Evolutionary conservation across 345 rosid species (phyloP).

Genomic region (Pseudoturritis turrita): DNA sequence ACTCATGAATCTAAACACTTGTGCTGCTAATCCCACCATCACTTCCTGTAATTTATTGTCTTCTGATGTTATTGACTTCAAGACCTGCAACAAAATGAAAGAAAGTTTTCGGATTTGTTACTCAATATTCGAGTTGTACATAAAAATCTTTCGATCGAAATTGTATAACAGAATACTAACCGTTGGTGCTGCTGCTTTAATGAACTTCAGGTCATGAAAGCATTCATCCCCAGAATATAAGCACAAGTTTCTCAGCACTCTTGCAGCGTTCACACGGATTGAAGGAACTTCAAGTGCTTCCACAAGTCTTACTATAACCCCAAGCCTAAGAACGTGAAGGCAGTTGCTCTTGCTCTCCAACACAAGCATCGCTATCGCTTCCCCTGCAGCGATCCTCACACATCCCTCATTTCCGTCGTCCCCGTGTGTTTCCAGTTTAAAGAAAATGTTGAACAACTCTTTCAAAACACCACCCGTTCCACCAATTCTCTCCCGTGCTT

Average conservation of each 20-base stretch:
- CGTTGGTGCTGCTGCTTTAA: slow-evolving; percentile 58
- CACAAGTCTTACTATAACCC: slow-evolving; percentile 44
- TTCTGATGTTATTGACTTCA: slow-evolving; percentile 54
- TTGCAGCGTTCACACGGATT: slow-evolving; percentile 64
- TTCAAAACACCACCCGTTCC: slow-evolving; percentile 78
- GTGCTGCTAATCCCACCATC: slow-evolving; percentile 75
- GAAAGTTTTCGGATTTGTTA: neutral
- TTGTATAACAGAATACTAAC: slow-evolving; percentile 36
- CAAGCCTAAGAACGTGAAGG: slow-evolving; percentile 54
- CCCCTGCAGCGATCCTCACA: slow-evolving; percentile 76
- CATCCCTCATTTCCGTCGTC: slow-evolving; percentile 33
- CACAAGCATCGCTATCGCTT: slow-evolving; percentile 82
- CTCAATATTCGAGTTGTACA: neutral
- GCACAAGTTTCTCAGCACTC: slow-evolving; percentile 73
- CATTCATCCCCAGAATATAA: slow-evolving; percentile 43
- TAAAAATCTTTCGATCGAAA: neutral
- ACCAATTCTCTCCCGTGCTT: slow-evolving; percentile 73
- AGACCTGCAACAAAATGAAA: slow-evolving; percentile 45
- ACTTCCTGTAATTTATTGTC: slow-evolving; percentile 84
- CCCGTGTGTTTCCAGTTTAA: slow-evolving; percentile 32
- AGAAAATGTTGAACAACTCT: slow-evolving; percentile 75
- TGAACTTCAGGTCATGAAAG: slow-evolving; percentile 48
- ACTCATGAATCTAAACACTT: slow-evolving; percentile 66
- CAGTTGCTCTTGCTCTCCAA: slow-evolving; percentile 74
- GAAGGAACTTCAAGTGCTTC: slow-evolving; percentile 50